Evolutionary conservation across 2,329 filamentous ascomycete species (phyloP).

Genomic region (Botrytis deweyae): DNA sequence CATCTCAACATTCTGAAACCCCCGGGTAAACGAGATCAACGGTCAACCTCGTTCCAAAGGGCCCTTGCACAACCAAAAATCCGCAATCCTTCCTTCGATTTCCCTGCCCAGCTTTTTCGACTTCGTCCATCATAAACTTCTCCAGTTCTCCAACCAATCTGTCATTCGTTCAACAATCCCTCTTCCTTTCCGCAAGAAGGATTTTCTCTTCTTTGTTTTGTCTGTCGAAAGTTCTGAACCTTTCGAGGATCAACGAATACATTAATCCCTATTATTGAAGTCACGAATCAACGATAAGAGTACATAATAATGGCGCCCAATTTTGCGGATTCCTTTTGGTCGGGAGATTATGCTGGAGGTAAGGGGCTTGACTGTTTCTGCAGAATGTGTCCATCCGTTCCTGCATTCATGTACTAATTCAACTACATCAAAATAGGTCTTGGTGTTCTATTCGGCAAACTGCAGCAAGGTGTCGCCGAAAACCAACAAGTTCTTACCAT

Average conservation of each 20-base stretch:
- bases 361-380: conserved; percentile 38
- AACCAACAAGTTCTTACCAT: conserved; percentile 92
- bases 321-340: conserved; percentile 98
- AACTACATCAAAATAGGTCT: conserved; percentile 54
- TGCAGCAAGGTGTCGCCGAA: conserved; percentile 93
- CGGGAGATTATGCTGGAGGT: conserved; percentile 94
- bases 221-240: background rate
- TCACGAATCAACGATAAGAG: conserved; percentile 16
- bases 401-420: conserved; percentile 24
- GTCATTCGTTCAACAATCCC: conserved; percentile 11
- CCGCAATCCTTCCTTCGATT: conserved; percentile 6
- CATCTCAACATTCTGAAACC: background rate
- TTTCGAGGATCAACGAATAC: background rate
- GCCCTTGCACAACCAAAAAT: conserved; percentile 21
- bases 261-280: conserved; percentile 10
- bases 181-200: background rate
- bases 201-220: background rate
- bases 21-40: conserved; percentile 14
- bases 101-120: conserved; percentile 2
- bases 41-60: background rate
- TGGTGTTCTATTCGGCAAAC: conserved; percentile 91
- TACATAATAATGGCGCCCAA: conserved; percentile 64
- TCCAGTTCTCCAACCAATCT: conserved; percentile 4
- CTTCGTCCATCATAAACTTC: background rate
- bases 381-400: background rate